Conservation (phyloP, 2,329 filamentous ascomycete species). For the Stemphylium beticola region DNA sequence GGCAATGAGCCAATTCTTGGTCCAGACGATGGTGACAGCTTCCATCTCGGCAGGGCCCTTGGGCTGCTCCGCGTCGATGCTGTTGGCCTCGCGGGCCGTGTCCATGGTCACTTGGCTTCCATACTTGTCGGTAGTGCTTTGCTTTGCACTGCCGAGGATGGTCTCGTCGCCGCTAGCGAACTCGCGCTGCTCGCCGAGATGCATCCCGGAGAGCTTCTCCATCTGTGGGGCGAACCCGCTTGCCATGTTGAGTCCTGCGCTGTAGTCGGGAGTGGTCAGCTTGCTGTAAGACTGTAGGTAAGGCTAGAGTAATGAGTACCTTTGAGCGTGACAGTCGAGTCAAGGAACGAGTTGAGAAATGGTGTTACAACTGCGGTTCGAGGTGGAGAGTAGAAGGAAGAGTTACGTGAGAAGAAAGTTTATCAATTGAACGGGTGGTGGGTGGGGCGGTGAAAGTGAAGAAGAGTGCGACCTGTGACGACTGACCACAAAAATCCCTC, state of each 20-base stretch:
- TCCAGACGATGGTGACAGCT: conserved; percentile 52
- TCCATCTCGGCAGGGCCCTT: conserved; percentile 46
- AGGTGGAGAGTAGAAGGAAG: neutral
- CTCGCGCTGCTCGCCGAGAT: conserved; percentile 3
- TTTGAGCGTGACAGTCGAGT: neutral
- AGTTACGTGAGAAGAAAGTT: too few species aligned
- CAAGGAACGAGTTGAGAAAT: neutral
- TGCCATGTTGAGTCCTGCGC: conserved; percentile 1
- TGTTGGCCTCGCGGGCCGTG: neutral
- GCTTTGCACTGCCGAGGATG: neutral
- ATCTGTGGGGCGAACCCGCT: conserved; percentile 10
- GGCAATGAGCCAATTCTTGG: conserved; percentile 46
- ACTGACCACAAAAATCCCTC: neutral
- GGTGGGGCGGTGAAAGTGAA: conserved; percentile 3
- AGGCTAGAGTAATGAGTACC: neutral
- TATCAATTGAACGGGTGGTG: neutral
- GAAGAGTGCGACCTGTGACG: neutral
- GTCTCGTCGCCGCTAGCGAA: neutral
- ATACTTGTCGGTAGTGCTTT: neutral
- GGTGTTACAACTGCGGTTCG: neutral
- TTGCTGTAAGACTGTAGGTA: too few species aligned
- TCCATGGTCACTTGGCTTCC: conserved; percentile 1
- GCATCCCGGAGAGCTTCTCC: conserved; percentile 11
- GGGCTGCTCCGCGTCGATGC: conserved; percentile 6
- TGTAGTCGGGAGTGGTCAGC: neutral